Evolutionary conservation across 805 yeast genomes (phyloP).

Genomic region (Lachancea thermotolerans): DNA sequence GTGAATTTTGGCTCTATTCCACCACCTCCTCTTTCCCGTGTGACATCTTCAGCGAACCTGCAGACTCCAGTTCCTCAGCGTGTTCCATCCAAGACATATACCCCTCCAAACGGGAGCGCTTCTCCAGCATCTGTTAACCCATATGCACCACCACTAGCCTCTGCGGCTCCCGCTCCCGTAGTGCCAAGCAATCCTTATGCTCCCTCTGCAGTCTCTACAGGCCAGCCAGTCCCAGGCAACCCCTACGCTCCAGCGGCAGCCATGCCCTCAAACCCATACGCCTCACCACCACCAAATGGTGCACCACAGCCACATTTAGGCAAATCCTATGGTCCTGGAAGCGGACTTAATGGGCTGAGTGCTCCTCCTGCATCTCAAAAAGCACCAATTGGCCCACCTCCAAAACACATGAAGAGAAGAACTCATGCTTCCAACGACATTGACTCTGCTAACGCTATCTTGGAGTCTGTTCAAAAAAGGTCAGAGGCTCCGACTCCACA

Average conservation of each 20-base stretch:
- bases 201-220: slow-evolving; percentile 16
- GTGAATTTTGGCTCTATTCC: slow-evolving; percentile 11
- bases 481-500: slow-evolving; percentile 2
- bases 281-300: slow-evolving; percentile 26
- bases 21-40: slow-evolving; percentile 28
- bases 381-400: slow-evolving; percentile 32
- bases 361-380: slow-evolving; percentile 15
- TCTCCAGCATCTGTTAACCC: slow-evolving; percentile 32
- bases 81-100: slow-evolving; percentile 9
- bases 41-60: slow-evolving; percentile 17
- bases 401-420: slow-evolving; percentile 22
- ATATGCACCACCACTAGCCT: slow-evolving; percentile 32
- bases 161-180: not conserved
- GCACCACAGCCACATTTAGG: not conserved
- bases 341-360: slow-evolving; percentile 1
- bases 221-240: slow-evolving; percentile 29
- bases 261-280: slow-evolving; percentile 14
- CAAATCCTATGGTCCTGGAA: not conserved
- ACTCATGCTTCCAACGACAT: slow-evolving; percentile 15
- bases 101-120: slow-evolving; percentile 18
- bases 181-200: slow-evolving; percentile 28
- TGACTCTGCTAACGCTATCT: slow-evolving; percentile 18
- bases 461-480: slow-evolving; percentile 16
- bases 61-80: slow-evolving; percentile 22
- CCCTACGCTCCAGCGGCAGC: slow-evolving; percentile 34